Conservation (phyloP, 129 eudicot genomes). For the Solidago caesia region DNA sequence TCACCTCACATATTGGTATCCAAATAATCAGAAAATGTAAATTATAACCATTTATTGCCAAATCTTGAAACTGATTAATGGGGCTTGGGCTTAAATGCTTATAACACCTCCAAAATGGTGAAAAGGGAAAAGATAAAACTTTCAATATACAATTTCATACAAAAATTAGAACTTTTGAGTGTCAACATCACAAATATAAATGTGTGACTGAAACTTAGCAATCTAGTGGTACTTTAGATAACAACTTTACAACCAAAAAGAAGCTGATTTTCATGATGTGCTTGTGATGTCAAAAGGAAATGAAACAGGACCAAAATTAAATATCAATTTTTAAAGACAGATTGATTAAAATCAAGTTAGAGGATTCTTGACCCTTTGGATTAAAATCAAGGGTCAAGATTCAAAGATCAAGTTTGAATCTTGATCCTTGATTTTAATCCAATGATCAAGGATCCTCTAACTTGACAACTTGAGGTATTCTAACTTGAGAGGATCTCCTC, state of each 20-base stretch:
- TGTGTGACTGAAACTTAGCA: slow-evolving; percentile 16
- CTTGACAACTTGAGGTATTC: too few species aligned
- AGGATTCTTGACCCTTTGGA: too few species aligned
- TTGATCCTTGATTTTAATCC: too few species aligned
- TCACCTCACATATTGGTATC: too few species aligned
- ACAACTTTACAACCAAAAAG: slow-evolving; percentile 28
- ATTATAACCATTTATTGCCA: background rate
- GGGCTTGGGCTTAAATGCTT: too few species aligned
- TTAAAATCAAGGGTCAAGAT: too few species aligned
- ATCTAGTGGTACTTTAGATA: slow-evolving; percentile 20
- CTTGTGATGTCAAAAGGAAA: slow-evolving; percentile 25
- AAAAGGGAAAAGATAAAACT: background rate
- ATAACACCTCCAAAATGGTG: slow-evolving; percentile 23
- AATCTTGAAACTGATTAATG: background rate
- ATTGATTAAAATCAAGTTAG: background rate
- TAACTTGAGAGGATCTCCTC: too few species aligned
- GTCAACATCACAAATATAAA: slow-evolving; percentile 29
- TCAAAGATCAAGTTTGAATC: too few species aligned
- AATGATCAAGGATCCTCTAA: too few species aligned
- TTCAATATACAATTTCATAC: slow-evolving; percentile 15
- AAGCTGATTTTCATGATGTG: slow-evolving; percentile 20
- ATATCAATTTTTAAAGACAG: background rate
- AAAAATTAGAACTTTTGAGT: slow-evolving; percentile 20
- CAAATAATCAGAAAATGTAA: too few species aligned
- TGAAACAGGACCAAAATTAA: background rate